phyloP scores from a whole-genome alignment of 768 basidiomycete species.

The Tephrocybe sp. region DNA sequence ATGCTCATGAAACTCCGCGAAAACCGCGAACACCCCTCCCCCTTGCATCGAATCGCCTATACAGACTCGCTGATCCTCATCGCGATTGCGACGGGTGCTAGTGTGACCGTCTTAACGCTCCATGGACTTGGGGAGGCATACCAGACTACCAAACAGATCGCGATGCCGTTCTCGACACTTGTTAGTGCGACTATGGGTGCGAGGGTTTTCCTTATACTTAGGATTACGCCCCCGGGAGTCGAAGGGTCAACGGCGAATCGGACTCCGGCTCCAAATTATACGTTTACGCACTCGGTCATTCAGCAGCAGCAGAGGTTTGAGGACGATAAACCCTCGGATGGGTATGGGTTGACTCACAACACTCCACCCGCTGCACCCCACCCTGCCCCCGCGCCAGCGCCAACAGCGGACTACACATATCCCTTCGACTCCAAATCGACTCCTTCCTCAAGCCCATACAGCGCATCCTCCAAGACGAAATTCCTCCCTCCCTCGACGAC shows the following conservation, averaged over 20 bases:
- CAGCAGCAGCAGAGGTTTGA: too few relatives aligned
- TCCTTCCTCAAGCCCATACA: neutral
- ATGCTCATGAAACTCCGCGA: slow-evolving; percentile 6
- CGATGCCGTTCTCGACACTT: slow-evolving; percentile 8
- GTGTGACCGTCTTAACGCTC: slow-evolving; percentile 5
- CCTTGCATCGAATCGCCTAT: neutral
- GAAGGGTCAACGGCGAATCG: neutral
- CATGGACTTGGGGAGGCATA: slow-evolving; percentile 5
- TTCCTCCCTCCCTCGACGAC: neutral
- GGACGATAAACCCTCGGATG: too few relatives aligned
- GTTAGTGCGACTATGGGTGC: slow-evolving; percentile 15
- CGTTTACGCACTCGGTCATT: too few relatives aligned
- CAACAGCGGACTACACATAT: neutral
- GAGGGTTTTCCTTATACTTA: slow-evolving; percentile 11
- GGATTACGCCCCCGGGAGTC: neutral
- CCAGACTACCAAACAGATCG: slow-evolving; percentile 8
- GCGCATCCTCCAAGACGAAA: neutral
- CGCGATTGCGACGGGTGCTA: slow-evolving; percentile 8
- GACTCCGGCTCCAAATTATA: neutral
- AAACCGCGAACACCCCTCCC: slow-evolving; percentile 2
- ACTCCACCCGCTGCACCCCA: too few relatives aligned
- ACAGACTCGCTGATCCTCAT: slow-evolving; percentile 6
- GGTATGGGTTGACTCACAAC: too few relatives aligned
- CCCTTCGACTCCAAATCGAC: too few relatives aligned
- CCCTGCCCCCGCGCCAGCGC: neutral